Conservation (phyloP, 2,329 filamentous ascomycete species). For the Mollisiaceae sp. region DNA sequence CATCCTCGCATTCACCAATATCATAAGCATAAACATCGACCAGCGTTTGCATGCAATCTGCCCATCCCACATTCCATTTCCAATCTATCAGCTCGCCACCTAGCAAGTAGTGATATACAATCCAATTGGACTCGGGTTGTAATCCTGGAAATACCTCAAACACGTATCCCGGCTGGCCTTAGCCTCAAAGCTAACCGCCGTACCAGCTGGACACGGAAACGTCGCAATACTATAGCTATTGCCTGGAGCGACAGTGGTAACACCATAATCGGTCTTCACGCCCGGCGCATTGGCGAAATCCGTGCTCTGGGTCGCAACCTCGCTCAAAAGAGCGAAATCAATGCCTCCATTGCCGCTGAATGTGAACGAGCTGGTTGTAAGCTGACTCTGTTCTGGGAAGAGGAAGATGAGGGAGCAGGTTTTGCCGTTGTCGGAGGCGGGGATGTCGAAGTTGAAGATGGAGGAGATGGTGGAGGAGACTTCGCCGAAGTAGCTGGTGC, state of each 20-base stretch:
- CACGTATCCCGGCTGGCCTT: slow-evolving; percentile 54
- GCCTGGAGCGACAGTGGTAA: slow-evolving; percentile 54
- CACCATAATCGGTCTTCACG: slow-evolving; percentile 50
- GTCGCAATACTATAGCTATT: slow-evolving; percentile 53
- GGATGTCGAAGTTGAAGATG: slow-evolving; percentile 74
- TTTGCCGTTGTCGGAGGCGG: slow-evolving; percentile 56
- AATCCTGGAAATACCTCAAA: slow-evolving; percentile 69
- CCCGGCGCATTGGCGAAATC: slow-evolving; percentile 58
- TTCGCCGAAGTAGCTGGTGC: slow-evolving; percentile 58
- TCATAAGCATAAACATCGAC: neutral
- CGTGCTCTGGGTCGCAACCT: slow-evolving; percentile 52
- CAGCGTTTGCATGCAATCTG: neutral
- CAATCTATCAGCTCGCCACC: neutral
- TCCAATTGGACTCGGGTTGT: slow-evolving; percentile 53
- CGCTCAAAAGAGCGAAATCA: slow-evolving; percentile 54
- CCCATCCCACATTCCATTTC: neutral
- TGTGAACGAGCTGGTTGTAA: slow-evolving; percentile 63
- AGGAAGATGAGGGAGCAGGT: slow-evolving; percentile 69
- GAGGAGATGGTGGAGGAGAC: slow-evolving; percentile 58
- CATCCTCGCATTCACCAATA: neutral
- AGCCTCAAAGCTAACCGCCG: slow-evolving; percentile 58
- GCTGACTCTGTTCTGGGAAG: slow-evolving; percentile 59
- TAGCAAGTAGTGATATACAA: slow-evolving; percentile 42
- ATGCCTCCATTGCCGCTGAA: slow-evolving; percentile 59
- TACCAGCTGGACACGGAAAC: slow-evolving; percentile 58